A percentile compares a stretch with the other conserved stretches of the same genome.
phyloP scores from a whole-genome alignment of 352 stramenopile genomes.

The Phytopythium mirpurense region DNA sequence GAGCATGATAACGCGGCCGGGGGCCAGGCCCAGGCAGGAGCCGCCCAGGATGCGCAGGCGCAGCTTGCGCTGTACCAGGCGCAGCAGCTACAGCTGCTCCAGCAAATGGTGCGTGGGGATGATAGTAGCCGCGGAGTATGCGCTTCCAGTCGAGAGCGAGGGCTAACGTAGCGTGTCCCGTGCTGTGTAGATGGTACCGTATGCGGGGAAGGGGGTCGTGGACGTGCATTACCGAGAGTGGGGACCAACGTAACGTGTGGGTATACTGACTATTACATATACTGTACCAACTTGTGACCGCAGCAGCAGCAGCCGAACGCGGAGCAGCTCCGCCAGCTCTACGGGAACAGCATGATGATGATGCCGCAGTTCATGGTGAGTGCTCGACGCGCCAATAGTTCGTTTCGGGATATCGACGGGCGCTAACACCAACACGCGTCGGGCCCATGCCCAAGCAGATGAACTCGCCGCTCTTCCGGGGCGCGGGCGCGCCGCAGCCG shows the following conservation, averaged over 20 bases:
- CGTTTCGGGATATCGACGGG: too few relatives aligned
- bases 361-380: conserved; percentile 78
- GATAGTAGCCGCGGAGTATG: too few relatives aligned
- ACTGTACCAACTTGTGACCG: not conserved
- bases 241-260: too few relatives aligned
- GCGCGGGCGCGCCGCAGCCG: conserved; percentile 24
- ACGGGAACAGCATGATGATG: conserved; percentile 75
- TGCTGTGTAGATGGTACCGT: conserved; percentile 2
- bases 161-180: not conserved
- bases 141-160: too few relatives aligned
- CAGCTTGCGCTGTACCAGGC: conserved; percentile 73
- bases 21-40: conserved; percentile 15
- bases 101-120: conserved; percentile 57
- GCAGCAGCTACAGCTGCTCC: conserved; percentile 73
- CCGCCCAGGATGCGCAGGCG: conserved; percentile 10
- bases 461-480: conserved; percentile 49
- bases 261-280: too few relatives aligned
- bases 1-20: conserved; percentile 16
- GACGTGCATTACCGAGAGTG: too few relatives aligned
- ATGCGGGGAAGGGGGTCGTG: too few relatives aligned
- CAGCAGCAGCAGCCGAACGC: conserved; percentile 70
- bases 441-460: conserved; percentile 15
- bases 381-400: too few relatives aligned
- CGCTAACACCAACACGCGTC: not conserved
- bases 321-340: conserved; percentile 68